Evolutionary conservation across 495 filamentous ascomycete species (phyloP).

Genomic region (Haplographium delicatum): DNA sequence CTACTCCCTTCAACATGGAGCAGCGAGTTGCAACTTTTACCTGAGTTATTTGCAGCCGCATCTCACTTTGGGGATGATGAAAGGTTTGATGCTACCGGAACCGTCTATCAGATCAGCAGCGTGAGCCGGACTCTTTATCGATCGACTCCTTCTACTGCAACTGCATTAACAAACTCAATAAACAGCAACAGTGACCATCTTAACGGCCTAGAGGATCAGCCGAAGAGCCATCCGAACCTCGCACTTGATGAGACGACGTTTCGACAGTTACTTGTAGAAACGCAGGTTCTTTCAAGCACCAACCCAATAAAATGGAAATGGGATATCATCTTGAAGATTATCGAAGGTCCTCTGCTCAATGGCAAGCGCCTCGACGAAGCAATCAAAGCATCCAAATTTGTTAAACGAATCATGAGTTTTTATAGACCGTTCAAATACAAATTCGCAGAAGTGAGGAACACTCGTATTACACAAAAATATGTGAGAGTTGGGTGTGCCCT

Average conservation of each 20-base stretch:
- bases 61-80: constrained; percentile 62
- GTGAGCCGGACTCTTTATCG: constrained; percentile 91
- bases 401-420: constrained; percentile 90
- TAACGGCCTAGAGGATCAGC: constrained; percentile 46
- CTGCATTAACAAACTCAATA: constrained; percentile 31
- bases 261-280: constrained; percentile 79
- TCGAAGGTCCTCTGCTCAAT: constrained; percentile 91
- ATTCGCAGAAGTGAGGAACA: constrained; percentile 80
- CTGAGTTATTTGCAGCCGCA: constrained; percentile 72
- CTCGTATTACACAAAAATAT: constrained; percentile 90
- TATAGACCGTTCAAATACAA: constrained; percentile 96
- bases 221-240: constrained; percentile 64
- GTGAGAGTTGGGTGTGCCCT: constrained; percentile 83
- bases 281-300: constrained; percentile 73
- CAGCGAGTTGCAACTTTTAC: constrained; percentile 74
- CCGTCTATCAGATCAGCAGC: constrained; percentile 95
- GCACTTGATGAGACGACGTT: constrained; percentile 87
- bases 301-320: constrained; percentile 96
- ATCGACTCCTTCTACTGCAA: constrained; percentile 48
- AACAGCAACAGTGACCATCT: constrained; percentile 37
- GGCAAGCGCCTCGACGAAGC: constrained; percentile 90
- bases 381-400: constrained; percentile 89
- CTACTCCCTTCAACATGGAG: constrained; percentile 77
- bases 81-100: constrained; percentile 74
- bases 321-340: constrained; percentile 82